phyloP scores from a whole-genome alignment of 2,329 filamentous ascomycete species.

The Paracorniculantispora psalliotae region DNA sequence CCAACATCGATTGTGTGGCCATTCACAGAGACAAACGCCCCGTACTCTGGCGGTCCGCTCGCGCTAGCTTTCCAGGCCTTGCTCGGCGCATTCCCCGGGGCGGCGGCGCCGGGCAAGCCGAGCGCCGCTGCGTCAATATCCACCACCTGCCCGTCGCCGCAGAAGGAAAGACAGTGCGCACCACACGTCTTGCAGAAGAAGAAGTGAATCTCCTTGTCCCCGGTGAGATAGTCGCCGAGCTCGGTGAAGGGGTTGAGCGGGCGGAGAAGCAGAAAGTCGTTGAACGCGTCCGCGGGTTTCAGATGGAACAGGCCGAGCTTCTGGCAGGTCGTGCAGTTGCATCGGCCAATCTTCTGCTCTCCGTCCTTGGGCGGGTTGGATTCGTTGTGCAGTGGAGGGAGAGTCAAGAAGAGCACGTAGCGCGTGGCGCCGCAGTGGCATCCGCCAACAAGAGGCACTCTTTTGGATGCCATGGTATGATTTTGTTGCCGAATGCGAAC shows the following conservation, averaged over 20 bases:
- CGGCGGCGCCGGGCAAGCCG: slow-evolving; percentile 3
- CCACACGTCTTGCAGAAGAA: slow-evolving; percentile 30
- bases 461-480: not conserved
- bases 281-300: slow-evolving; percentile 27
- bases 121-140: slow-evolving; percentile 12
- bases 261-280: slow-evolving; percentile 40
- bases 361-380: not conserved
- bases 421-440: slow-evolving; percentile 11
- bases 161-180: slow-evolving; percentile 32
- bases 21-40: slow-evolving; percentile 13
- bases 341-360: slow-evolving; percentile 17
- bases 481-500: no score
- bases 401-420: slow-evolving; percentile 4
- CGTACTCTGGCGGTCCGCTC: slow-evolving; percentile 1
- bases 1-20: slow-evolving; percentile 14
- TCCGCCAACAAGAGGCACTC: not conserved
- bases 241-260: slow-evolving; percentile 31
- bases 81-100: not conserved
- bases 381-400: not conserved
- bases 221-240: slow-evolving; percentile 34
- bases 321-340: slow-evolving; percentile 42
- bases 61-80: slow-evolving; percentile 13
- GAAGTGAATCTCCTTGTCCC: slow-evolving; percentile 19
- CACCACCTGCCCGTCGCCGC: slow-evolving; percentile 4
- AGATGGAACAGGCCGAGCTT: slow-evolving; percentile 40